Percentiles rank a stretch among this genome's conserved stretches.
phyloP scores from a whole-genome alignment of 768 basidiomycete genomes.

The Jaapia argillacea region DNA sequence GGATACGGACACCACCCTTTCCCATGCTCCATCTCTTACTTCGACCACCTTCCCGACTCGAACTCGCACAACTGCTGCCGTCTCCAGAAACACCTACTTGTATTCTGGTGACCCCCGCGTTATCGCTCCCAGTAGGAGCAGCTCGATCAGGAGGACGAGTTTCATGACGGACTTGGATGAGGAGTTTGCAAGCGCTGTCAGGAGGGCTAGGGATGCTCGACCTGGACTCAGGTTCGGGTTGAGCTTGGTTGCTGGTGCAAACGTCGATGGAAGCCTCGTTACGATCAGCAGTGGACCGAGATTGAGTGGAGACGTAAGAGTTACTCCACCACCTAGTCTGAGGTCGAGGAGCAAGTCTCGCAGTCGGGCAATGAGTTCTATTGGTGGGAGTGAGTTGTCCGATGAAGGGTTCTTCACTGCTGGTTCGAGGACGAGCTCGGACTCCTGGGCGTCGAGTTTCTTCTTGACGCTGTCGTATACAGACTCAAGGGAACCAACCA shows the following conservation, averaged over 20 bases:
- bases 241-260: conserved; percentile 28
- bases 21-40: conserved; percentile 36
- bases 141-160: conserved; percentile 51
- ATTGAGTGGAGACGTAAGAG: conserved; percentile 29
- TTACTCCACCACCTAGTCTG: conserved; percentile 36
- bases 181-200: conserved; percentile 37
- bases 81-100: conserved; percentile 53
- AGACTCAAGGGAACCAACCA: conserved; percentile 12
- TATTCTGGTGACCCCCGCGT: conserved; percentile 67
- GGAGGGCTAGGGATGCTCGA: conserved; percentile 28
- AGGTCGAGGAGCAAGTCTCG: no score
- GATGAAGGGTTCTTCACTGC: conserved; percentile 41
- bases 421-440: conserved; percentile 21
- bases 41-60: conserved; percentile 58
- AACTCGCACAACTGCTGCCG: conserved; percentile 53
- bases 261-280: conserved; percentile 50
- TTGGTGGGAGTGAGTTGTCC: conserved; percentile 19
- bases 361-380: conserved; percentile 16
- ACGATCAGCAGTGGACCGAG: conserved; percentile 60
- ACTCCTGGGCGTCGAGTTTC: conserved; percentile 23
- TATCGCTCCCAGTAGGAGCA: conserved; percentile 58
- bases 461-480: conserved; percentile 25
- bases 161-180: conserved; percentile 71
- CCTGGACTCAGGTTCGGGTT: conserved; percentile 36
- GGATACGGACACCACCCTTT: conserved; percentile 18